A percentile compares a stretch with the other conserved stretches of the same genome.
phyloP scores from a whole-genome alignment of 1,284 basidiomycete species.

The Boletus coffeatus region DNA sequence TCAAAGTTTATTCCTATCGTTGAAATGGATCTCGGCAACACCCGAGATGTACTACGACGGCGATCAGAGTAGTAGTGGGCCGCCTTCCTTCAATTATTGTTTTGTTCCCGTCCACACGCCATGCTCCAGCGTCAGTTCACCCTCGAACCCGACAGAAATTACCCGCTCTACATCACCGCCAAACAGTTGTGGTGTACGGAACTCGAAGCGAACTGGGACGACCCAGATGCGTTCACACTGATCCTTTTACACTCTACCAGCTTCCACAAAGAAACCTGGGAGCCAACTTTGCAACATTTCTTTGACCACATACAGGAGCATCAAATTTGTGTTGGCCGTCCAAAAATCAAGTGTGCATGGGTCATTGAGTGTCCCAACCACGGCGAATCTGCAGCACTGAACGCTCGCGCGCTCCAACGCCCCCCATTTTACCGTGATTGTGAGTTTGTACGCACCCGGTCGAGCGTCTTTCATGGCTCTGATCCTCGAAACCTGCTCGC shows the following conservation, averaged over 20 bases:
- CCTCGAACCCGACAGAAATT: conserved; percentile 30
- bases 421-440: conserved; percentile 41
- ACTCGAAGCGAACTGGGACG: conserved; percentile 29
- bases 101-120: neutral
- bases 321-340: conserved; percentile 14
- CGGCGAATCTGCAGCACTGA: conserved; percentile 40
- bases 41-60: neutral
- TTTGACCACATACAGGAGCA: conserved; percentile 17
- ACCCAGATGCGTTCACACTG: conserved; percentile 43
- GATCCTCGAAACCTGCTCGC: neutral
- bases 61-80: no score
- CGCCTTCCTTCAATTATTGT: neutral
- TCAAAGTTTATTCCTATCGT: neutral
- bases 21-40: neutral
- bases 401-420: conserved; percentile 34
- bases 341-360: conserved; percentile 46
- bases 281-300: conserved; percentile 40
- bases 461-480: neutral
- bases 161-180: conserved; percentile 47
- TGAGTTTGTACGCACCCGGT: conserved; percentile 24
- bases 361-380: conserved; percentile 51
- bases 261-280: conserved; percentile 66
- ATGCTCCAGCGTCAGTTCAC: conserved; percentile 22
- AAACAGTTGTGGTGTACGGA: conserved; percentile 49
- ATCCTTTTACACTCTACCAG: conserved; percentile 58